Percentiles rank a stretch among this genome's conserved stretches.
Conservation (phyloP, 495 filamentous ascomycete species). For the Sporormia fimetaria region DNA sequence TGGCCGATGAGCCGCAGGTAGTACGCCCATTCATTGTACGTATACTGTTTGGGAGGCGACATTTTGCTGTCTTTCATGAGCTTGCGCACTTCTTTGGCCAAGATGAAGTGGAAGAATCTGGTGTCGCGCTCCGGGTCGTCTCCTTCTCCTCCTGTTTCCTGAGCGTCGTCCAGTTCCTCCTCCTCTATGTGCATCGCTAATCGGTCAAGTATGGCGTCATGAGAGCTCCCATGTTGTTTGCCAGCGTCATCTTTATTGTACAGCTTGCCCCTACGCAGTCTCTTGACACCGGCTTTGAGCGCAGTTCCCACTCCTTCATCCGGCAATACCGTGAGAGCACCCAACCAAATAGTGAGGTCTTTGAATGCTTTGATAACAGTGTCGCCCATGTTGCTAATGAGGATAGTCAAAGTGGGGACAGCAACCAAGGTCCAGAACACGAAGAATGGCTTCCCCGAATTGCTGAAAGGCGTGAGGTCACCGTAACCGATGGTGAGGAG, state of each 20-base stretch:
- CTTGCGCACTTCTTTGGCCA: slow-evolving; percentile 57
- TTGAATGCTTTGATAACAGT: slow-evolving; percentile 61
- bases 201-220: slow-evolving; percentile 25
- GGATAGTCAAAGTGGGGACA: slow-evolving; percentile 68
- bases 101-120: slow-evolving; percentile 52
- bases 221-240: slow-evolving; percentile 23
- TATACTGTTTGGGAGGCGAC: slow-evolving; percentile 54
- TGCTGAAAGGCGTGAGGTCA: slow-evolving; percentile 57
- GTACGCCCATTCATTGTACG: slow-evolving; percentile 72
- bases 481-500: slow-evolving; percentile 83
- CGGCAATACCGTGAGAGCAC: slow-evolving; percentile 64
- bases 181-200: slow-evolving; percentile 30
- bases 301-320: slow-evolving; percentile 42
- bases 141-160: slow-evolving; percentile 35
- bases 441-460: slow-evolving; percentile 68
- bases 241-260: slow-evolving; percentile 10
- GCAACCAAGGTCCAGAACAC: slow-evolving; percentile 84
- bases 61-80: slow-evolving; percentile 53
- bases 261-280: slow-evolving; percentile 13
- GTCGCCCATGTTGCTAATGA: slow-evolving; percentile 75
- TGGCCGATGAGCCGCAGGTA: slow-evolving; percentile 66
- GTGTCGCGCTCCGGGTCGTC: slow-evolving; percentile 37
- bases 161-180: slow-evolving; percentile 35
- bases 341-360: slow-evolving; percentile 58
- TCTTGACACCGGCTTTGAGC: slow-evolving; percentile 20